Evolutionary conservation across 768 basidiomycete genomes (phyloP).

Genomic region (Tricholoma saponaceum): DNA sequence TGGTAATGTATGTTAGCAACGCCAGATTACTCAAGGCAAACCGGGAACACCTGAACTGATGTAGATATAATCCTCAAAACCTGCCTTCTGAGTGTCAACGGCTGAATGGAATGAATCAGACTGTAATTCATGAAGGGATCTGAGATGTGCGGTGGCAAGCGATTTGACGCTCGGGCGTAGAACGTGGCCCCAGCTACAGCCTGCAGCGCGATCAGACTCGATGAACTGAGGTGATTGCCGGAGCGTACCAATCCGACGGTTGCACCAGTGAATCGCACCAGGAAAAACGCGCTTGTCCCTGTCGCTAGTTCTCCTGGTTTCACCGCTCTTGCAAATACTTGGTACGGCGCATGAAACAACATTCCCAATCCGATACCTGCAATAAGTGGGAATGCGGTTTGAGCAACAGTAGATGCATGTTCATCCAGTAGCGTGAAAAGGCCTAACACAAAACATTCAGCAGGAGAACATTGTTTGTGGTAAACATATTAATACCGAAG

Average conservation of each 20-base stretch:
- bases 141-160: conserved; percentile 44
- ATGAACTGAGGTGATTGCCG: background rate
- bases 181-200: conserved; percentile 76
- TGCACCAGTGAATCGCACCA: conserved; percentile 84
- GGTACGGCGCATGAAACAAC: conserved; percentile 84
- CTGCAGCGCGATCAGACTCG: conserved; percentile 34
- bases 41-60: conserved; percentile 54
- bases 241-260: conserved; percentile 70
- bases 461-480: conserved; percentile 10
- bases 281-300: conserved; percentile 83
- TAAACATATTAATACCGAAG: conserved; percentile 51
- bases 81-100: conserved; percentile 38
- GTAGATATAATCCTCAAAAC: conserved; percentile 52
- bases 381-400: conserved; percentile 61
- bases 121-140: conserved; percentile 53
- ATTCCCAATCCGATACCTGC: conserved; percentile 78
- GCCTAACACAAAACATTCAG: conserved; percentile 38
- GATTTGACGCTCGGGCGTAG: conserved; percentile 44
- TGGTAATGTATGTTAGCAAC: conserved; percentile 5
- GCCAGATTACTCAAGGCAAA: background rate
- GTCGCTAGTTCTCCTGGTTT: conserved; percentile 65
- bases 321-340: conserved; percentile 67
- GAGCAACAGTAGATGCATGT: conserved; percentile 36
- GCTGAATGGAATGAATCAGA: conserved; percentile 41
- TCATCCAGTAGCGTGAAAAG: conserved; percentile 63